Conservation (phyloP, 2,329 filamentous ascomycete genomes). For the Colletotrichum agaves region DNA sequence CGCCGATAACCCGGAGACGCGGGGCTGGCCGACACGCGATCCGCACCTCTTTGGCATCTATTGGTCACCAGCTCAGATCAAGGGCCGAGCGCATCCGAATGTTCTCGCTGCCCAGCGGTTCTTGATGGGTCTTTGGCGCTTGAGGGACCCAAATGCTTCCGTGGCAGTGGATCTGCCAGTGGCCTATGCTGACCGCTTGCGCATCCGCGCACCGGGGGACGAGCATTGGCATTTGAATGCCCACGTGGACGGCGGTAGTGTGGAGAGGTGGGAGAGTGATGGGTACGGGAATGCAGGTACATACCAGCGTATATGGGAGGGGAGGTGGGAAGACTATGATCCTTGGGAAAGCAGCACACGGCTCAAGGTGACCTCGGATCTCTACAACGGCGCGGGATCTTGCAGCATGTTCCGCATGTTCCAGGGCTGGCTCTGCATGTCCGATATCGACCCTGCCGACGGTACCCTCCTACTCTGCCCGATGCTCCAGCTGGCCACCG, state of each 20-base stretch:
- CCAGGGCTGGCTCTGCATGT: conserved; percentile 66
- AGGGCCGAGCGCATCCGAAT: conserved; percentile 73
- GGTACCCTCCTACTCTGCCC: conserved; percentile 81
- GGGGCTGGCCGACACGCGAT: conserved; percentile 43
- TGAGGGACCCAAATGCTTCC: conserved; percentile 64
- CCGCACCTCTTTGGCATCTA: conserved; percentile 51
- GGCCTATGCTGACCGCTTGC: conserved; percentile 75
- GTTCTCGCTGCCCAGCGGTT: conserved; percentile 73
- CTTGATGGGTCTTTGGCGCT: conserved; percentile 74
- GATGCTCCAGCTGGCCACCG: conserved; percentile 69
- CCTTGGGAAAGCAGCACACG: conserved; percentile 66
- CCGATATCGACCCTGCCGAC: conserved; percentile 70
- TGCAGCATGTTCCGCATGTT: conserved; percentile 70
- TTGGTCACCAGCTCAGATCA: conserved; percentile 76
- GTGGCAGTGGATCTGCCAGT: conserved; percentile 71
- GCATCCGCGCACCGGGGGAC: conserved; percentile 68
- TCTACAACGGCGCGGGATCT: conserved; percentile 68
- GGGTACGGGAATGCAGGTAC: conserved; percentile 71
- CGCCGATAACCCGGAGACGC: conserved; percentile 54
- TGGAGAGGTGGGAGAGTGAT: conserved; percentile 77
- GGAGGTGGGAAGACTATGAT: conserved; percentile 66
- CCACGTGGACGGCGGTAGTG: conserved; percentile 76
- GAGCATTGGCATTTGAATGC: conserved; percentile 66
- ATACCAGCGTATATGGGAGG: conserved; percentile 64
- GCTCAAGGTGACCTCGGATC: conserved; percentile 62